Conservation (phyloP, 768 basidiomycete species). For the Tricholoma sp. region DNA sequence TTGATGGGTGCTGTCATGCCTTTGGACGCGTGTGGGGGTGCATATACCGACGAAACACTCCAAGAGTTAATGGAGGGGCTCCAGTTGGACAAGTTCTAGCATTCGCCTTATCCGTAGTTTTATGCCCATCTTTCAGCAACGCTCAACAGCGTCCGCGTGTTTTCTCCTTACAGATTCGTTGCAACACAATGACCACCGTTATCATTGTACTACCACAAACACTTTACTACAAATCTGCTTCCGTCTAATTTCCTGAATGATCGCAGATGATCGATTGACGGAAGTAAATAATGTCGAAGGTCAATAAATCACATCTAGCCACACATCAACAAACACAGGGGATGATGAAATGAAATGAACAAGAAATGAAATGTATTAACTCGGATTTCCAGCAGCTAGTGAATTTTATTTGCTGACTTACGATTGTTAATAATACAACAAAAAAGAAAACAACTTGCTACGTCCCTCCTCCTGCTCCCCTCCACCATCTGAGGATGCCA, state of each 20-base stretch:
- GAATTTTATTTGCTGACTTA: too few relatives aligned
- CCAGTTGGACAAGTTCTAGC: constrained; percentile 22
- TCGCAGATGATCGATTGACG: constrained; percentile 11
- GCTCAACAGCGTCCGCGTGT: neutral
- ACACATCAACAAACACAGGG: constrained; percentile 12
- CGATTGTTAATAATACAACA: too few relatives aligned
- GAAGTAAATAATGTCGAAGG: constrained; percentile 28
- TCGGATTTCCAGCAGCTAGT: too few relatives aligned
- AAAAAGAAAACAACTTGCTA: neutral
- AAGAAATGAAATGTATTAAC: too few relatives aligned
- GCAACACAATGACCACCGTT: neutral
- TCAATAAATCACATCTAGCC: constrained; percentile 14
- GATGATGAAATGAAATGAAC: neutral
- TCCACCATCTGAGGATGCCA: constrained; percentile 73
- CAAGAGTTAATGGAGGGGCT: constrained; percentile 28
- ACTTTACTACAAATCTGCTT: neutral
- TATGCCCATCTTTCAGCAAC: neutral
- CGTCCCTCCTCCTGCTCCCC: constrained; percentile 48
- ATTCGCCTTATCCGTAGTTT: neutral
- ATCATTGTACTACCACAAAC: neutral
- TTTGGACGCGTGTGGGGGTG: constrained; percentile 27
- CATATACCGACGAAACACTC: constrained; percentile 23
- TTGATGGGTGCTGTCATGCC: constrained; percentile 41
- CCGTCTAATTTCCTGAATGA: neutral
- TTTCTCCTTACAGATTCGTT: neutral